phyloP scores from a whole-genome alignment of 78 protist species.

The Anaeramoeba ignava region DNA sequence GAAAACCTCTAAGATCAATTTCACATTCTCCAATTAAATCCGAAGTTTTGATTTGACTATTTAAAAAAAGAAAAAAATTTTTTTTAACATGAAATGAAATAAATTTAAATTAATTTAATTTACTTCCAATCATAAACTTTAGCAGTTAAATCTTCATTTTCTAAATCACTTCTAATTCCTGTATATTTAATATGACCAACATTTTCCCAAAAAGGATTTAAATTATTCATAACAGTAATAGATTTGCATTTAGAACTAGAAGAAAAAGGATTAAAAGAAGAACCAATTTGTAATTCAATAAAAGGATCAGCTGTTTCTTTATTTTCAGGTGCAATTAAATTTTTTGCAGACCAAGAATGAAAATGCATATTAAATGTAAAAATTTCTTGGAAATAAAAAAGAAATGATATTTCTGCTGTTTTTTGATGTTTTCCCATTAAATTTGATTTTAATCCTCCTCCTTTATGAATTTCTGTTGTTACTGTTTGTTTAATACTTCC shows the following conservation, averaged over 20 bases:
- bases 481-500: not conserved
- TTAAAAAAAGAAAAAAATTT: no score
- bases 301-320: slow-evolving; percentile 12
- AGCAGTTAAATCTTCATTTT: slow-evolving; percentile 11
- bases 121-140: not conserved
- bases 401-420: slow-evolving; percentile 7
- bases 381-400: slow-evolving; percentile 14
- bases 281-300: not conserved
- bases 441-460: no score
- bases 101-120: not conserved
- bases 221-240: not conserved
- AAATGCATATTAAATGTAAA: slow-evolving; percentile 8
- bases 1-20: not conserved
- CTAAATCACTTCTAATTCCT: slow-evolving; percentile 17
- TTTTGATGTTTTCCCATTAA: not conserved
- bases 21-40: not conserved
- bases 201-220: slow-evolving; percentile 7
- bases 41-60: no score
- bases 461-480: not conserved
- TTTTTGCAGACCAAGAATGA: not conserved
- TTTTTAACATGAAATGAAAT: no score
- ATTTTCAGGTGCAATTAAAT: not conserved
- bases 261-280: not conserved
- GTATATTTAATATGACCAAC: not conserved
- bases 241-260: not conserved